Conservation (phyloP, 2,329 filamentous ascomycete genomes). For the Helminthosporium solani region DNA sequence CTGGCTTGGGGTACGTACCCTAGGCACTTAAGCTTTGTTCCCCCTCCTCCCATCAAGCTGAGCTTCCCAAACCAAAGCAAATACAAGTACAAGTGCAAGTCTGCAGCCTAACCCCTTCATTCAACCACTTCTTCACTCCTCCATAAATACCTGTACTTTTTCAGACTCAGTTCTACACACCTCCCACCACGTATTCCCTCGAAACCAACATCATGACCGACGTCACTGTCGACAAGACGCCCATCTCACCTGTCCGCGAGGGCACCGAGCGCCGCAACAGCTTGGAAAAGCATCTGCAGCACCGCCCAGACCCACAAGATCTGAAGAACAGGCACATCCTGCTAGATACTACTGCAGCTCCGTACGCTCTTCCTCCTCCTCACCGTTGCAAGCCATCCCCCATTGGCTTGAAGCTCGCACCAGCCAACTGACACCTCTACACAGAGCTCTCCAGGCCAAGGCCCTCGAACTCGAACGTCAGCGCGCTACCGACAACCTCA, state of each 20-base stretch:
- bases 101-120: too few species aligned
- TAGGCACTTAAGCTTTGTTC: conserved; percentile 1
- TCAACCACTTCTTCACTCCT: too few species aligned
- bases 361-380: conserved; percentile 49
- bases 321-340: conserved; percentile 69
- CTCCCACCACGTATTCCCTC: neutral
- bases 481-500: conserved; percentile 60
- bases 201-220: conserved; percentile 25
- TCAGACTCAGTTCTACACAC: neutral
- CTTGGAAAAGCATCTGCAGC: conserved; percentile 51
- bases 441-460: conserved; percentile 61
- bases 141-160: too few species aligned
- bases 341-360: conserved; percentile 66
- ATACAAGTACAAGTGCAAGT: too few species aligned
- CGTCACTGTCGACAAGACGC: conserved; percentile 40
- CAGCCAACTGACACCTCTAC: neutral
- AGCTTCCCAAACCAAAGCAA: too few species aligned
- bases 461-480: conserved; percentile 62
- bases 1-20: too few species aligned
- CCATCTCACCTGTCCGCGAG: conserved; percentile 43
- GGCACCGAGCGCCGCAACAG: conserved; percentile 62
- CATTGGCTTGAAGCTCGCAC: neutral
- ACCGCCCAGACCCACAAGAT: conserved; percentile 56
- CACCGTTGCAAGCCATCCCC: neutral
- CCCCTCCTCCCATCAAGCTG: neutral